These are phyloP conservation scores for Podila epicladia DNA, from an alignment of 192 early-diverging fungal species.

Conservation along the genomic window DNA sequence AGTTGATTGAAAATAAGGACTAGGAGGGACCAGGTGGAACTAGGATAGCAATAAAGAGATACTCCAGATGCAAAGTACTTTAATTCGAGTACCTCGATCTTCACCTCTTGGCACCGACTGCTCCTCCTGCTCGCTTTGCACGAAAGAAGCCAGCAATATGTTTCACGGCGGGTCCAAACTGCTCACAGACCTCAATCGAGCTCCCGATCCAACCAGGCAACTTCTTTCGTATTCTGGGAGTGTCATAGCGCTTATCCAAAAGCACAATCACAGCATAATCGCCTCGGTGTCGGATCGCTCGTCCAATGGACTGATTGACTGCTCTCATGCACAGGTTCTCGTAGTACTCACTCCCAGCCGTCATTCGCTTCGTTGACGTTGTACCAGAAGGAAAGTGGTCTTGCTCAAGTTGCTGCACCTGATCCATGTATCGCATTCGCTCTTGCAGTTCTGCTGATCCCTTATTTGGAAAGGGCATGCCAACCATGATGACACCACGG, in stretches of 20 bases:
- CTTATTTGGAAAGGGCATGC: conserved; percentile 87
- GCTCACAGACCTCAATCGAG: conserved; percentile 54
- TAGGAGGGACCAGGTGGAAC: conserved; percentile 27
- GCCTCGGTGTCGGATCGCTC: conserved; percentile 89
- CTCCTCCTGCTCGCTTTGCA: conserved; percentile 7
- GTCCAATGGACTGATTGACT: conserved; percentile 85
- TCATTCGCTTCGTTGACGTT: conserved; percentile 18
- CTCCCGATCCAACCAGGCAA: conserved; percentile 82
- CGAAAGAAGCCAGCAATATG: conserved; percentile 60
- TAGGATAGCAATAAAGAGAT: too few relatives aligned
- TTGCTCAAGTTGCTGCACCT: conserved; percentile 31
- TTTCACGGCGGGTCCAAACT: conserved; percentile 58
- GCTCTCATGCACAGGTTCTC: conserved; percentile 94
- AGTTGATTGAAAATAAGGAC: conserved; percentile 65
- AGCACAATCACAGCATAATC: conserved; percentile 91
- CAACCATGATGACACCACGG: conserved; percentile 87
- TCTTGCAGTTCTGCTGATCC: conserved; percentile 79
- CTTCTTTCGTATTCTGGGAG: conserved; percentile 64
- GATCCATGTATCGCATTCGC: conserved; percentile 74
- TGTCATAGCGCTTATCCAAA: conserved; percentile 76
- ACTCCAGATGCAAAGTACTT: too few relatives aligned
- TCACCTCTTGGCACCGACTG: too few relatives aligned
- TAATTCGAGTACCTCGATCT: too few relatives aligned
- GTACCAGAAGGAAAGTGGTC: background rate
- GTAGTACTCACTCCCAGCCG: conserved; percentile 76